Evolutionary conservation across 129 eudicot species (phyloP).

Genomic region (Pseudognaphalium luteoalbum): DNA sequence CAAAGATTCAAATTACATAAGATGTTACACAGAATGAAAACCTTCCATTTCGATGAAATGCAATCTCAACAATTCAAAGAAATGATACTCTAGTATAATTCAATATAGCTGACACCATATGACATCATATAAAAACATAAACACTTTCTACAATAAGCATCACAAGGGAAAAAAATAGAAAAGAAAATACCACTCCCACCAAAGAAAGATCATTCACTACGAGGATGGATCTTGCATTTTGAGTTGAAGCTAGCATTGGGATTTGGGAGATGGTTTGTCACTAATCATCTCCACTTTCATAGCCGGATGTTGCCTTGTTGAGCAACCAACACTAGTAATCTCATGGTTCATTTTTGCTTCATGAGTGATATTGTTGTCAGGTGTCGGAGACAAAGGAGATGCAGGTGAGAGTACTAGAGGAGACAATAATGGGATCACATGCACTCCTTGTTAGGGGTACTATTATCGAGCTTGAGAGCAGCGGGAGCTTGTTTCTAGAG

Average conservation of each 20-base stretch:
- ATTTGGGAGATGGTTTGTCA: slow-evolving; percentile 19
- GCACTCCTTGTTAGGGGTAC: neutral
- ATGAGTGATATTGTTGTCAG: neutral
- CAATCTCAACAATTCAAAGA: no score
- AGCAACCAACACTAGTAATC: neutral
- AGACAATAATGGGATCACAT: slow-evolving; percentile 34
- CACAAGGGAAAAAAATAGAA: neutral
- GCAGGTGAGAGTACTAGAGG: slow-evolving; percentile 31
- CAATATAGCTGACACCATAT: no score
- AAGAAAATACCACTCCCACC: no score
- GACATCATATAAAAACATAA: neutral
- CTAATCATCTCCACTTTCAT: neutral
- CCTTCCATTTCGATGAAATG: neutral
- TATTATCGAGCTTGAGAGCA: slow-evolving; percentile 13
- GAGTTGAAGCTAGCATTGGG: slow-evolving; percentile 19
- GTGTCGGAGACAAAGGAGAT: slow-evolving; percentile 11
- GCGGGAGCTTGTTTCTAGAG: slow-evolving; percentile 41
- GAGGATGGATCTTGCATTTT: slow-evolving; percentile 28
- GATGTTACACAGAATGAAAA: neutral
- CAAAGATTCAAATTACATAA: neutral
- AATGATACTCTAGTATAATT: no score
- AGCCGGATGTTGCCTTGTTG: slow-evolving; percentile 26
- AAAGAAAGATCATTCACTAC: slow-evolving; percentile 20
- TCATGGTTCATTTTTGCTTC: slow-evolving; percentile 9
- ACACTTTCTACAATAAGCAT: neutral